Evolutionary conservation across 371 early-diverging fungal genomes (phyloP).

Genomic region (Rhizomucor miehei): DNA sequence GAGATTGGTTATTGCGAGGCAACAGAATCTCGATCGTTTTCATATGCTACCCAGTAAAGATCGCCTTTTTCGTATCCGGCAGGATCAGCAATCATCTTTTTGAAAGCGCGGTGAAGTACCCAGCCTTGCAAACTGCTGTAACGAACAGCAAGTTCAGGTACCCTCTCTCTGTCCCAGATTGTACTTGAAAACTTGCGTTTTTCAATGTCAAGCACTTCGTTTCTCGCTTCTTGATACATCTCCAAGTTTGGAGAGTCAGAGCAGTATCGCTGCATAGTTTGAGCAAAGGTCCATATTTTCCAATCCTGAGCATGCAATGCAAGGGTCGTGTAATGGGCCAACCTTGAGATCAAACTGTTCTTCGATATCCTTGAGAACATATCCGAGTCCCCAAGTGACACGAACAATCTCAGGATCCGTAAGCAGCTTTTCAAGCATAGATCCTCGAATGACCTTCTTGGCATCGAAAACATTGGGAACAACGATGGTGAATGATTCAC

Average conservation of each 20-base stretch:
- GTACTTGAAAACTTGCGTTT: conserved; percentile 20
- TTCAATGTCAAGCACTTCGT: not conserved
- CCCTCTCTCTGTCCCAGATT: conserved; percentile 20
- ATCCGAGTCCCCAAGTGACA: conserved; percentile 22
- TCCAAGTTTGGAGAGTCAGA: conserved; percentile 13
- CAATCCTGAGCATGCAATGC: not conserved
- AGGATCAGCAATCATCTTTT: not conserved
- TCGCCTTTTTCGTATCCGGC: no score
- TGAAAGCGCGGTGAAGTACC: not conserved
- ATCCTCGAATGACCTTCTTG: not conserved
- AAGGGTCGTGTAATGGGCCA: no score
- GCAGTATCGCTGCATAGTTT: conserved; percentile 8
- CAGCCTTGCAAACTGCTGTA: conserved; percentile 31
- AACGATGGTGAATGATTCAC: conserved; percentile 25
- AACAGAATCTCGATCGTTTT: no score
- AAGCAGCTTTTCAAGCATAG: conserved; percentile 16
- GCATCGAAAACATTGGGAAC: conserved; percentile 18
- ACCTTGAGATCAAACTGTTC: conserved; percentile 16
- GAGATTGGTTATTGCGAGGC: no score
- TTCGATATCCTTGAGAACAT: conserved; percentile 12
- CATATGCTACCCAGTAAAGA: no score
- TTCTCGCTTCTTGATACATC: conserved; percentile 13
- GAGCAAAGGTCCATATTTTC: not conserved
- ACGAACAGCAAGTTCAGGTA: conserved; percentile 8
- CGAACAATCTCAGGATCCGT: conserved; percentile 24